These are phyloP conservation scores for Bruguiera sexangula DNA, from an alignment of 345 rosid genomes.

Conservation along the genomic window DNA sequence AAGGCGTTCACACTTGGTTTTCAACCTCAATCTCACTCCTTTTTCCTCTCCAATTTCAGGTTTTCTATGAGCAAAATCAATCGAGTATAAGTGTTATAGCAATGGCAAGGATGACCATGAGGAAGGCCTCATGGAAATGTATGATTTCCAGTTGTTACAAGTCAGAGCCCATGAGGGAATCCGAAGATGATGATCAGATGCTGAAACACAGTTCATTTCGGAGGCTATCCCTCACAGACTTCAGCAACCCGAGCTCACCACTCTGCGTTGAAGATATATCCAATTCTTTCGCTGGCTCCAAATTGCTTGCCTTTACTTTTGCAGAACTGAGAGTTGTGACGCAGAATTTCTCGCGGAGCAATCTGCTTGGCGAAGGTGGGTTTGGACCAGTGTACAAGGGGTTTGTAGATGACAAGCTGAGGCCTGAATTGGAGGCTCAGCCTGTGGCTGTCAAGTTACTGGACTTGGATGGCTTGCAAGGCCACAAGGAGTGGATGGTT, in stretches of 20 bases:
- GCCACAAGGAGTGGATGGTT: slow-evolving; percentile 89
- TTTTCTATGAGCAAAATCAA: background rate
- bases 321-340: slow-evolving; percentile 53
- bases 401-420: slow-evolving; percentile 50
- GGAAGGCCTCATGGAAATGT: slow-evolving; percentile 44
- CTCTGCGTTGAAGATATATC: slow-evolving; percentile 57
- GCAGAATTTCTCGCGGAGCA: slow-evolving; percentile 45
- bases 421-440: slow-evolving; percentile 55
- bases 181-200: slow-evolving; percentile 5
- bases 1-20: too few species aligned
- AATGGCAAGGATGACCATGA: slow-evolving; percentile 22
- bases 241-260: slow-evolving; percentile 54
- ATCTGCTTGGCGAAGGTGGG: slow-evolving; percentile 73
- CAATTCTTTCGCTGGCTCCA: slow-evolving; percentile 52
- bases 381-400: slow-evolving; percentile 82
- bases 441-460: slow-evolving; percentile 77
- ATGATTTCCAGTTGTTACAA: slow-evolving; percentile 44
- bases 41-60: background rate
- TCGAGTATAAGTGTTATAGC: background rate
- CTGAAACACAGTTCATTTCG: slow-evolving; percentile 40
- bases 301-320: slow-evolving; percentile 48
- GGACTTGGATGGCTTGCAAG: slow-evolving; percentile 65
- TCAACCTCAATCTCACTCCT: background rate
- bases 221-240: slow-evolving; percentile 51
- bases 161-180: slow-evolving; percentile 22